Evolutionary conservation across 495 filamentous ascomycete species (phyloP).

Genomic region (Gamarada debralockiae): DNA sequence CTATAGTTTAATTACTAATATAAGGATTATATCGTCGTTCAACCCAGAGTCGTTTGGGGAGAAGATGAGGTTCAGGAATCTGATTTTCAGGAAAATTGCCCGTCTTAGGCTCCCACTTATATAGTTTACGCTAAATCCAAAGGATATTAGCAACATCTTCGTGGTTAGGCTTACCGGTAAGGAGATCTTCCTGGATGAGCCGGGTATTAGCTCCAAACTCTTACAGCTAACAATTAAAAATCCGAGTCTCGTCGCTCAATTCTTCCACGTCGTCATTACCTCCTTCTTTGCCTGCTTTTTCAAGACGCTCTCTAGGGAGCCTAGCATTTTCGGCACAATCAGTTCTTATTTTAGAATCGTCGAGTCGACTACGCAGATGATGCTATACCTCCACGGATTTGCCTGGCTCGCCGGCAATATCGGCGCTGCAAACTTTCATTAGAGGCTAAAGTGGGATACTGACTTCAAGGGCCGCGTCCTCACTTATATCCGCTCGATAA

Average conservation of each 20-base stretch:
- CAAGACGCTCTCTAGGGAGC: conserved; percentile 7
- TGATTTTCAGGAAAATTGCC: too few relatives aligned
- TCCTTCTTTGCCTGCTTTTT: conserved; percentile 15
- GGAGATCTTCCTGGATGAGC: too few relatives aligned
- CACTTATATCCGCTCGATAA: conserved; percentile 13
- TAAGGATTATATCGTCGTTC: conserved; percentile 16
- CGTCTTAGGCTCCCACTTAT: too few relatives aligned
- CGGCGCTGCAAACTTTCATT: conserved; percentile 6
- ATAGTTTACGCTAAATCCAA: too few relatives aligned
- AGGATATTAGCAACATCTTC: too few relatives aligned
- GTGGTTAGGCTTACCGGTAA: too few relatives aligned
- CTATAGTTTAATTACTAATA: conserved; percentile 17
- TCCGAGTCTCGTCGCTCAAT: too few relatives aligned
- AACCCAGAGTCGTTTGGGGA: conserved; percentile 15
- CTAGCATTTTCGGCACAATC: conserved; percentile 2
- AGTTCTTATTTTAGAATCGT: conserved; percentile 16
- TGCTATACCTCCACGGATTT: conserved; percentile 13
- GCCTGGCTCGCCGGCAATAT: conserved; percentile 9
- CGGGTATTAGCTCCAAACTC: too few relatives aligned
- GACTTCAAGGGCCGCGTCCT: conserved; percentile 8
- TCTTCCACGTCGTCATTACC: too few relatives aligned
- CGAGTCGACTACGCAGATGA: conserved; percentile 12
- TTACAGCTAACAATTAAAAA: too few relatives aligned
- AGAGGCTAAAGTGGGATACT: conserved; percentile 9
- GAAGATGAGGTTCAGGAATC: conserved; percentile 18